A percentile compares a stretch with the other conserved stretches of the same genome.
Evolutionary conservation across 192 early-diverging fungal genomes (phyloP).

Genomic region (Coemansia sp.): DNA sequence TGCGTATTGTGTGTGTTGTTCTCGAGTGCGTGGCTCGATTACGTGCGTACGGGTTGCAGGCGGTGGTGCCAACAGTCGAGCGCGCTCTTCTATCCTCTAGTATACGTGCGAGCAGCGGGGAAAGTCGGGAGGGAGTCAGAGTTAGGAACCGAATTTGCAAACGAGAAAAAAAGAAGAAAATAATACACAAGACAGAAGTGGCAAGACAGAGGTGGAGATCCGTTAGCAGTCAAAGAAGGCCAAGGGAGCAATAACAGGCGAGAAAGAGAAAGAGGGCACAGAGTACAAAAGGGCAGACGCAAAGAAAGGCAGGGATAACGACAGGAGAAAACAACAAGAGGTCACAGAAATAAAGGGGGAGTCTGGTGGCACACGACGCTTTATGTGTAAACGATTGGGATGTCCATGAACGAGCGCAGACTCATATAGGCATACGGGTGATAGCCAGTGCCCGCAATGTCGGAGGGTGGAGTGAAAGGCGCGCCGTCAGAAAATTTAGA

Average conservation of each 20-base stretch:
- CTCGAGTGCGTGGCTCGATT: not conserved
- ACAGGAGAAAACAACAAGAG: not conserved
- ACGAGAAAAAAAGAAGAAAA: not conserved
- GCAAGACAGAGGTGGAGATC: conserved; percentile 11
- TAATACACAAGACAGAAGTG: not conserved
- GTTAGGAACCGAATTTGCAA: not conserved
- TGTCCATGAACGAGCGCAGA: not conserved
- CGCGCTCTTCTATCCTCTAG: not conserved
- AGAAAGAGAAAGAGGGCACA: not conserved
- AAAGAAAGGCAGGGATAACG: conserved; percentile 17
- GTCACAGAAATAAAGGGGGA: not conserved
- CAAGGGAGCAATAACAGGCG: not conserved
- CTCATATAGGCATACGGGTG: not conserved
- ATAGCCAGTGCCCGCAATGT: not conserved
- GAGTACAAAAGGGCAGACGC: conserved; percentile 4
- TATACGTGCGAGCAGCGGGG: not conserved
- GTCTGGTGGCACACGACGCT: not conserved
- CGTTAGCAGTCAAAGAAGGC: not conserved
- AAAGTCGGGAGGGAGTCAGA: not conserved
- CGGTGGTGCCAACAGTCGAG: not conserved
- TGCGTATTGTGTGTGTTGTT: not conserved
- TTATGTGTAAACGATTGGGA: conserved; percentile 6
- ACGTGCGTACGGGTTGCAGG: not conserved
- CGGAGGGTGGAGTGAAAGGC: not conserved
- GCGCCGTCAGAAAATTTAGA: not conserved